These are phyloP conservation scores for Metschnikowia koreensis DNA, from an alignment of 805 yeast species.

Conservation along the genomic window DNA sequence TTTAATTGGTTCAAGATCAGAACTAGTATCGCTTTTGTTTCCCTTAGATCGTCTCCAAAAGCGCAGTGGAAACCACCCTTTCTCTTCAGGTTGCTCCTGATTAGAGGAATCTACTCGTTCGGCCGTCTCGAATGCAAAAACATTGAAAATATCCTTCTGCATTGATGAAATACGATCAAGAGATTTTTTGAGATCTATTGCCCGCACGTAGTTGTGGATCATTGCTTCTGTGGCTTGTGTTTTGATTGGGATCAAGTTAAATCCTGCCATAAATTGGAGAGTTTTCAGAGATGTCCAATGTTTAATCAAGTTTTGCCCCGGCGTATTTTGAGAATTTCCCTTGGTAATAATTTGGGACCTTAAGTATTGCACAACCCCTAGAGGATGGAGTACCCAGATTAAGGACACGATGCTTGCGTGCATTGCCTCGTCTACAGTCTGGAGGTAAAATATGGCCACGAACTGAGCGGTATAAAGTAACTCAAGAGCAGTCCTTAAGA, in stretches of 20 bases:
- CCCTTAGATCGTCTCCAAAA: not conserved
- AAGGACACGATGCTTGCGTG: not conserved
- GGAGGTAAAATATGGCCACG: slow-evolving; percentile 2
- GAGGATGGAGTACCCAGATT: slow-evolving; percentile 6
- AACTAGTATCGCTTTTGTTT: not conserved
- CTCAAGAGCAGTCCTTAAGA: slow-evolving; percentile 1
- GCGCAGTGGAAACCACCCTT: slow-evolving; percentile 1
- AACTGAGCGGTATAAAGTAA: slow-evolving; percentile 1
- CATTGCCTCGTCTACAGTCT: slow-evolving; percentile 2
- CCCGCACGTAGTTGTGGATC: not conserved
- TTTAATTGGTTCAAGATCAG: not conserved
- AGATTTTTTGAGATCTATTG: not conserved
- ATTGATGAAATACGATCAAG: not conserved
- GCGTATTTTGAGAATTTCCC: not conserved
- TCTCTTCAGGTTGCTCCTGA: not conserved
- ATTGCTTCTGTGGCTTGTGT: slow-evolving; percentile 7
- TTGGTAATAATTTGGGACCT: not conserved
- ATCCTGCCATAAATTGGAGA: not conserved
- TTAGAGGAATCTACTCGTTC: not conserved
- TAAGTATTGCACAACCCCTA: not conserved
- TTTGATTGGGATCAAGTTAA: slow-evolving; percentile 3
- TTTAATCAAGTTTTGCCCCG: not conserved
- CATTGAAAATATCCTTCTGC: not conserved
- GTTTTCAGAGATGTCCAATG: not conserved
- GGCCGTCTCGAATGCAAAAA: not conserved